These are phyloP conservation scores for Withania somnifera DNA, from an alignment of 305 asterid species.

Conservation along the genomic window DNA sequence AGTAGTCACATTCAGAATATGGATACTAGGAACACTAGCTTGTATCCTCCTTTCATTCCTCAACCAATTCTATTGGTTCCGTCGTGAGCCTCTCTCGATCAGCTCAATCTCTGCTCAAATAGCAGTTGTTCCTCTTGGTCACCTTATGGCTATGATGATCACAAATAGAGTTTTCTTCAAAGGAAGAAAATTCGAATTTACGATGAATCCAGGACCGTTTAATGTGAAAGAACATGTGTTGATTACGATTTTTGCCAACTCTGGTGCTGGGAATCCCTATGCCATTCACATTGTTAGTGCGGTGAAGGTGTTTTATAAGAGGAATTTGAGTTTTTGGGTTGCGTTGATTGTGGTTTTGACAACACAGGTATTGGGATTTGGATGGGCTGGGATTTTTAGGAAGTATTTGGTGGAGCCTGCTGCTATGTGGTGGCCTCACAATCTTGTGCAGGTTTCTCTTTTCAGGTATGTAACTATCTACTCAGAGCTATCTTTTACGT, in stretches of 20 bases:
- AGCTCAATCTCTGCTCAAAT: conserved; percentile 87
- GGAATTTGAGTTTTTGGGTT: conserved; percentile 68
- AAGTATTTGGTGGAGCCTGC: conserved; percentile 88
- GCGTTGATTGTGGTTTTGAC: conserved; percentile 68
- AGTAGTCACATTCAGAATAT: conserved; percentile 81
- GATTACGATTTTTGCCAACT: conserved; percentile 79
- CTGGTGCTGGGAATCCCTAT: conserved; percentile 85
- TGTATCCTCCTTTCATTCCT: conserved; percentile 81
- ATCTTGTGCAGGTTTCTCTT: conserved; percentile 88
- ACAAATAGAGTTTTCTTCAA: conserved; percentile 49
- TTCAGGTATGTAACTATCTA: conserved; percentile 44
- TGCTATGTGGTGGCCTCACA: conserved; percentile 99
- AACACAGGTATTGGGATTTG: conserved; percentile 87
- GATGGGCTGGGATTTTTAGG: conserved; percentile 95
- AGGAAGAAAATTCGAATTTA: conserved; percentile 57
- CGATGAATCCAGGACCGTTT: conserved; percentile 67
- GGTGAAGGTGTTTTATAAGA: conserved; percentile 65
- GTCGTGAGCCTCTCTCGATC: conserved; percentile 84
- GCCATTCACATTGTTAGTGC: conserved; percentile 78
- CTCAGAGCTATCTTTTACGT: background rate
- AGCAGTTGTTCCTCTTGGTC: conserved; percentile 90
- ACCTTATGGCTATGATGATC: conserved; percentile 59
- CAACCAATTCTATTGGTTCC: conserved; percentile 95
- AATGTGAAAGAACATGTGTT: conserved; percentile 87
- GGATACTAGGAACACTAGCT: conserved; percentile 62